phyloP scores from a whole-genome alignment of 2,329 filamentous ascomycete genomes.

The Fusarium goolgardi region DNA sequence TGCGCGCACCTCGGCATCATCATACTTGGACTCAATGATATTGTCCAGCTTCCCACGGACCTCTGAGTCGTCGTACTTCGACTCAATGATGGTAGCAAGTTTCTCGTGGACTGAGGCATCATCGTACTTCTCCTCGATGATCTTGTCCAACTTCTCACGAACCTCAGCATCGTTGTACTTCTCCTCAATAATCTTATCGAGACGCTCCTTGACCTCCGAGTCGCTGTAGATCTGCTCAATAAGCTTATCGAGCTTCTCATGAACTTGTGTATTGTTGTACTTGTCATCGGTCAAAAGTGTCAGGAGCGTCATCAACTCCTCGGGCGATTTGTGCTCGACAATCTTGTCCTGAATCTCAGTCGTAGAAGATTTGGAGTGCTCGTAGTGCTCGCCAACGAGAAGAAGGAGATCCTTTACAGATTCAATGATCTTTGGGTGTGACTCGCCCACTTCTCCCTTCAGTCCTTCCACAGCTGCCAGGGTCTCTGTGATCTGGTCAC shows the following conservation, averaged over 20 bases:
- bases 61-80: constrained; percentile 47
- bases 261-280: constrained; percentile 52
- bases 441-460: constrained; percentile 82
- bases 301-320: constrained; percentile 66
- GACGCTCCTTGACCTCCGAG: constrained; percentile 47
- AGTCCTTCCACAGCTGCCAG: constrained; percentile 78
- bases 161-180: constrained; percentile 25
- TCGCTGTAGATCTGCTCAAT: constrained; percentile 46
- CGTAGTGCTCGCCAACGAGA: constrained; percentile 86
- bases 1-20: constrained; percentile 59
- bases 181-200: constrained; percentile 35
- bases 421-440: constrained; percentile 88
- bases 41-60: constrained; percentile 48
- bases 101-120: constrained; percentile 60
- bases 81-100: constrained; percentile 57
- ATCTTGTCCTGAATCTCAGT: constrained; percentile 68
- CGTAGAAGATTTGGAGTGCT: constrained; percentile 79
- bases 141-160: constrained; percentile 24
- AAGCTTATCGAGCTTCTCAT: constrained; percentile 48
- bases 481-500: constrained; percentile 82
- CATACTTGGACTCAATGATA: constrained; percentile 66
- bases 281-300: constrained; percentile 61
- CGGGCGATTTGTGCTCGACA: constrained; percentile 69
- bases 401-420: constrained; percentile 86
- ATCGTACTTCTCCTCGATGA: constrained; percentile 66